Percentiles rank a stretch among this genome's conserved stretches.
phyloP scores from a whole-genome alignment of 1,284 basidiomycete species.

The Papiliotrema flavescens region DNA sequence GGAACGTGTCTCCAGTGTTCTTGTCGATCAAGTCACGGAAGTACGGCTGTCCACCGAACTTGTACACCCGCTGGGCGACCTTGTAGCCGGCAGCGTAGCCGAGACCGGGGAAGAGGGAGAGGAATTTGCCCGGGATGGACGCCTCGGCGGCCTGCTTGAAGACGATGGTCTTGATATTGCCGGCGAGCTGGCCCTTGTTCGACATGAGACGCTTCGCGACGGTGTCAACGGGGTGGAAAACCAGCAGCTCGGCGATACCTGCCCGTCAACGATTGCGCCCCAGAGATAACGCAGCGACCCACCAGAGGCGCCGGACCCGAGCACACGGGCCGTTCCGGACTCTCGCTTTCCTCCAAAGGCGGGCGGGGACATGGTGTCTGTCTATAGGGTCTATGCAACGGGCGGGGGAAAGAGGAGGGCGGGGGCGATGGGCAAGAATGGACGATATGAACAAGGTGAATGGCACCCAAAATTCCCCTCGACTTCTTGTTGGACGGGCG shows the following conservation, averaged over 20 bases:
- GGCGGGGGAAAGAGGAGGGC: not conserved
- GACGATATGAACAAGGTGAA: not conserved
- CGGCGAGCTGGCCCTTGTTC: constrained; percentile 75
- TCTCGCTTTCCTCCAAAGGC: constrained; percentile 54
- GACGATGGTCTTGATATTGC: constrained; percentile 68
- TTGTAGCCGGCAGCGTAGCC: constrained; percentile 99
- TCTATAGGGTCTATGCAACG: not conserved
- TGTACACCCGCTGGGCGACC: constrained; percentile 88
- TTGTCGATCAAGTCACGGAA: constrained; percentile 87
- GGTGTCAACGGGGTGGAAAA: constrained; percentile 91
- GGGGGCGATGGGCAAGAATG: not conserved
- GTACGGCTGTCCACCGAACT: constrained; percentile 98
- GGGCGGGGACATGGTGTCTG: constrained; percentile 40
- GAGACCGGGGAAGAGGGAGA: constrained; percentile 94
- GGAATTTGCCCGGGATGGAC: constrained; percentile 64
- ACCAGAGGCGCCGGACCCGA: constrained; percentile 92
- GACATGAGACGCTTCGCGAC: constrained; percentile 97
- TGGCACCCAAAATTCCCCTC: not conserved
- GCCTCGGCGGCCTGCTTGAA: constrained; percentile 82
- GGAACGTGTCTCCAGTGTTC: constrained; percentile 73
- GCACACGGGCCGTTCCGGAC: constrained; percentile 81
- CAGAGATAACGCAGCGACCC: not conserved
- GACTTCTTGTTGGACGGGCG: not conserved
- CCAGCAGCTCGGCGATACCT: constrained; percentile 90
- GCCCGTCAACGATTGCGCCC: constrained; percentile 12